Conservation (phyloP, 2,329 filamentous ascomycete species). For the Fusarium brachygibbosum region DNA sequence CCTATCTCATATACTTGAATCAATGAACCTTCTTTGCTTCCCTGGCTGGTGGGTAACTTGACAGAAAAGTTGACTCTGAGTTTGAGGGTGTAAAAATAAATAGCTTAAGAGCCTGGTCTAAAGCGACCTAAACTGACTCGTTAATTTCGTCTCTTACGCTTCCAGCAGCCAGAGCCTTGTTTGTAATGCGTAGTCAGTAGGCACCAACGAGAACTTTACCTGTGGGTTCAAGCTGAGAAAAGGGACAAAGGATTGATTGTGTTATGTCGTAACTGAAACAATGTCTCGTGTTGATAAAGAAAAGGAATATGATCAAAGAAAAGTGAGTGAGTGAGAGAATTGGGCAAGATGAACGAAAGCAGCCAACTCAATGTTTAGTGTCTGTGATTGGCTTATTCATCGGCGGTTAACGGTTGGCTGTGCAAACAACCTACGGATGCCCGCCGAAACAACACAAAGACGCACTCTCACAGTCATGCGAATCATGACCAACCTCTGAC, state of each 20-base stretch:
- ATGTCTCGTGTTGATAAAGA: neutral
- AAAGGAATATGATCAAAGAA: neutral
- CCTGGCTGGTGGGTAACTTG: neutral
- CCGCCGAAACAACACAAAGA: conserved; percentile 9
- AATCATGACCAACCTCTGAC: neutral
- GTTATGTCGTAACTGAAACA: neutral
- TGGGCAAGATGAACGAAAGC: neutral
- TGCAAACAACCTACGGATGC: neutral
- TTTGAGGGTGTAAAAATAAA: too few relatives aligned
- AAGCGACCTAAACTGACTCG: neutral
- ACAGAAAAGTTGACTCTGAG: too few relatives aligned
- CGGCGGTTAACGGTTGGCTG: conserved; percentile 22
- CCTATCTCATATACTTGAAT: neutral
- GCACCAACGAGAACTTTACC: neutral
- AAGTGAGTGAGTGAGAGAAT: neutral
- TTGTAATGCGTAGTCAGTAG: neutral
- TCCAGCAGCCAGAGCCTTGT: neutral
- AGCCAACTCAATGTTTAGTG: neutral
- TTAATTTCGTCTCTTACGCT: neutral
- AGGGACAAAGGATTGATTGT: neutral
- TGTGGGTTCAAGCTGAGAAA: neutral
- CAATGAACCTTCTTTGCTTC: neutral
- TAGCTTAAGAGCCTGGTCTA: neutral
- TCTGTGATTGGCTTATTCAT: conserved; percentile 16
- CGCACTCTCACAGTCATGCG: neutral